phyloP scores from a whole-genome alignment of 192 early-diverging fungal species.

The Diversispora epigaea region DNA sequence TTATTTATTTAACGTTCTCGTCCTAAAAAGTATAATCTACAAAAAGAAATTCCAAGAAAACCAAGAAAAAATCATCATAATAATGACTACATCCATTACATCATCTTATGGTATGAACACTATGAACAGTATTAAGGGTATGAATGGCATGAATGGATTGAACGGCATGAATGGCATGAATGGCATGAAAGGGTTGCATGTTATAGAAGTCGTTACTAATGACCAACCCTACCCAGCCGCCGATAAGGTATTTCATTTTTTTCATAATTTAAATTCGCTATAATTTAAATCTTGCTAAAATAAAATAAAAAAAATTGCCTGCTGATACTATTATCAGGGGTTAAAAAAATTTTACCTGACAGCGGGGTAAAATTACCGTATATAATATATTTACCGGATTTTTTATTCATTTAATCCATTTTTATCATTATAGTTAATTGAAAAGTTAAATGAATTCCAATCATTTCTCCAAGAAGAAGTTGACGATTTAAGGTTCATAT shows the following conservation, averaged over 20 bases:
- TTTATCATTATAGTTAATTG: neutral
- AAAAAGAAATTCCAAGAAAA: too few species aligned
- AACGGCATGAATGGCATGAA: too few species aligned
- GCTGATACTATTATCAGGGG: neutral
- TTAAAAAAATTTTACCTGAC: neutral
- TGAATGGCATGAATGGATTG: too few species aligned
- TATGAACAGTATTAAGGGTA: too few species aligned
- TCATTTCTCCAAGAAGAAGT: constrained; percentile 2
- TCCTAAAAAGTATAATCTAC: too few species aligned
- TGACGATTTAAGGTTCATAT: neutral
- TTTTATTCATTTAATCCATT: neutral
- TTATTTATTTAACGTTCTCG: too few species aligned
- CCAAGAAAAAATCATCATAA: too few species aligned
- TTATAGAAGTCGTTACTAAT: constrained; percentile 20
- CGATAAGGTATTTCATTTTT: constrained; percentile 2
- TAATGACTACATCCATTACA: too few species aligned
- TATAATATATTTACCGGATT: neutral
- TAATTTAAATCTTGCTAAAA: neutral
- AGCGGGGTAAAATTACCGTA: neutral
- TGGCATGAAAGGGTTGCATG: constrained; percentile 17
- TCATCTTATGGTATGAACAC: too few species aligned
- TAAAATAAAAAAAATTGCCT: too few species aligned
- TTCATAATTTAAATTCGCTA: too few species aligned
- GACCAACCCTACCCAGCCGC: constrained; percentile 12
- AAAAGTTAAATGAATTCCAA: constrained; percentile 16